Base-by-base conservation (phyloP, 805 yeast species). In the Candida ulmi region DNA sequence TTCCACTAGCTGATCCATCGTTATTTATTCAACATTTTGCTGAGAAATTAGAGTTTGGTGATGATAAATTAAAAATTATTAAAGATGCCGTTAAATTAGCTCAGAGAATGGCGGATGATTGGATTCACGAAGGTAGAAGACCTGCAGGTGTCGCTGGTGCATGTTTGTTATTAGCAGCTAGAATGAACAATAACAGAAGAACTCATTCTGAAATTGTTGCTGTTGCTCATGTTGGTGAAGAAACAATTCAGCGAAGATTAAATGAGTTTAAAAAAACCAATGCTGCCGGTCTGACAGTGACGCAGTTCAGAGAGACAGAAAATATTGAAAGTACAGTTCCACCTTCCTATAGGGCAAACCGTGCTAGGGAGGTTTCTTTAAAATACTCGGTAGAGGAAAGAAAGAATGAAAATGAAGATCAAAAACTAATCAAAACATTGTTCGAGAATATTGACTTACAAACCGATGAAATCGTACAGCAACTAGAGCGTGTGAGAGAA, bases 141-240 rank as follows among this genome's bases (percentile, higher is more conserved):
- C 99, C 99, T 0, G 98, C 99, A 0, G 99, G 99, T 53, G 78
- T 93, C 39, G 99, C 99, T 0, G 99, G 98, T 17, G 99, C 99
- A 0, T 88, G 97, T 62, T 69, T 93, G 2, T 59, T 95, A 33
- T 65, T 93, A 37, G 99, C 99, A 0, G 93, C 97, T 2, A 74
- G 99, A 62, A 95, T 93, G 98, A 93, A 93, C 63, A 90, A 90
- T 56, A 81, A 85, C 58, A 74, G 96, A 55, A 72, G 98, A 55
- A 82, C 95, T 3, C 96, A 91, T 59, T 76, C 90, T 1, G 98
- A 95, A 58, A 83, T 93, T 39, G 97, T 91, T 15, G 91, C 95
- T 0, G 93, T 93, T 8, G 91, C 98, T 1, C 95, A 88, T 58
- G 90, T 93, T 19, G 96, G 96, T 6, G 95, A 88, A 52, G 93